Base-by-base conservation (phyloP, 2,329 filamentous ascomycete genomes). In the Rhynchosporium secalis region DNA sequence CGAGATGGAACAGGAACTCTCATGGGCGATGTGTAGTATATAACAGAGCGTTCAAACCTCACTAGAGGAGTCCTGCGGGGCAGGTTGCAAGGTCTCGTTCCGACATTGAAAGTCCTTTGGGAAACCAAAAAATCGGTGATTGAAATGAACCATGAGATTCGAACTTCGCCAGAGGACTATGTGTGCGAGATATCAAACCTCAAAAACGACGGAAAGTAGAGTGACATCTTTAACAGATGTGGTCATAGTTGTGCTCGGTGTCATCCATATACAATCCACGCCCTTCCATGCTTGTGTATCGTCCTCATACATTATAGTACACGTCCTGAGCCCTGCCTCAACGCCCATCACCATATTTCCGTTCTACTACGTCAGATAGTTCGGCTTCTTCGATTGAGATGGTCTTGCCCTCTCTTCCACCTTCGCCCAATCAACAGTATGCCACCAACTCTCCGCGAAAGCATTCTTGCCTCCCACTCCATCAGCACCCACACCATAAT, bases 371-470 rank as follows among this genome's bases (percentile, higher is more conserved):
- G 56, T 62, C 68, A 69, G 33, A 47, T 59, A 40, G 47, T 46
- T 49, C 40, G 38, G 38, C 52, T 43, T 54, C 38, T 13, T 40
- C 51, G 49, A 26, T 33, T 15, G 13, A n/a, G 33, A 36, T 12
- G 60, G 20, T 49, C 58, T 62, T 20, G 70, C 71, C 51, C 64
- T 56, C 1, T 63, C 56, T 8, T 81, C 79, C 56, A 96, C 93
- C 65, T 83, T 80, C 56, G 87, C 78, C 95, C 95, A 99, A 77
- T 99, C 86, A 69, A 99, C 88, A 58, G 80, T 81, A 56, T 91
- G 78, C 95, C 95, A 99, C 94, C 94, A 98, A 47, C 82, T 81
- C 74, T 90, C 83, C 58, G 93, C 81, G 75, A 86, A 99, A 58
- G 80, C 77, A 58, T 81, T 80, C 85, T 97, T 99, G 56, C 91